phyloP scores from a whole-genome alignment of 768 basidiomycete species.

The Tylopilus subfusipes region DNA sequence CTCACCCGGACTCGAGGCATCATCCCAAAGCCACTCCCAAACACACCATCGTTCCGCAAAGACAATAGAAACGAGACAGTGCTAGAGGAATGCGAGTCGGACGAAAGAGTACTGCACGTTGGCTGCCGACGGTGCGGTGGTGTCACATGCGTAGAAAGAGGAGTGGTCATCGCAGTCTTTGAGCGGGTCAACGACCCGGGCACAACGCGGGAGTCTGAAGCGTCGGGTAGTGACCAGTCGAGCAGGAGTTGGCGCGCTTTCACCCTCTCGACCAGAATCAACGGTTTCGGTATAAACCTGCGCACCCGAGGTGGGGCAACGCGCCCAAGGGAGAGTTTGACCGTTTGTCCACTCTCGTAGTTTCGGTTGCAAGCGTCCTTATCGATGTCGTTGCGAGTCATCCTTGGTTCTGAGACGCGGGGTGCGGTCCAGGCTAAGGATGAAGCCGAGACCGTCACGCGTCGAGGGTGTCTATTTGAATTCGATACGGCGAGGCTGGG shows the following conservation, averaged over 20 bases:
- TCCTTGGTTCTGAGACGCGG: not conserved
- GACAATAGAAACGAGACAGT: slow-evolving; percentile 10
- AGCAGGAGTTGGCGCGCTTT: slow-evolving; percentile 11
- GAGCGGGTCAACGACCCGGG: not conserved
- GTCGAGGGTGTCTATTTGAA: not conserved
- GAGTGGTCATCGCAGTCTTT: not conserved
- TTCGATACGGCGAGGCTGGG: not conserved
- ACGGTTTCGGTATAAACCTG: slow-evolving; percentile 25
- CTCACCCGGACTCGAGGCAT: slow-evolving; percentile 3
- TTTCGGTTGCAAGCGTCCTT: not conserved
- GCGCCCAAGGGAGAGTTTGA: not conserved
- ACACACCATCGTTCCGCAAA: not conserved
- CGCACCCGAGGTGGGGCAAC: not conserved
- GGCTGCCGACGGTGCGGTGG: not conserved
- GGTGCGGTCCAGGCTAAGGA: not conserved
- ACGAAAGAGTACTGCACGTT: not conserved
- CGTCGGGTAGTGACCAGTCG: not conserved
- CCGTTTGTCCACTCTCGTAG: not conserved
- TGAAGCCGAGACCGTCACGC: not conserved
- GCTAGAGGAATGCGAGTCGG: not conserved
- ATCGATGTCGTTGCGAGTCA: slow-evolving; percentile 3
- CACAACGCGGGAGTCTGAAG: not conserved
- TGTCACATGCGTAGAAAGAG: slow-evolving; percentile 1
- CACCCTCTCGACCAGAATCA: slow-evolving; percentile 26
- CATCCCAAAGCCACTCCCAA: not conserved